Percentiles rank a stretch among this genome's conserved stretches.
phyloP scores from a whole-genome alignment of 148 eudicot genomes.

The Limonium bicolor region DNA sequence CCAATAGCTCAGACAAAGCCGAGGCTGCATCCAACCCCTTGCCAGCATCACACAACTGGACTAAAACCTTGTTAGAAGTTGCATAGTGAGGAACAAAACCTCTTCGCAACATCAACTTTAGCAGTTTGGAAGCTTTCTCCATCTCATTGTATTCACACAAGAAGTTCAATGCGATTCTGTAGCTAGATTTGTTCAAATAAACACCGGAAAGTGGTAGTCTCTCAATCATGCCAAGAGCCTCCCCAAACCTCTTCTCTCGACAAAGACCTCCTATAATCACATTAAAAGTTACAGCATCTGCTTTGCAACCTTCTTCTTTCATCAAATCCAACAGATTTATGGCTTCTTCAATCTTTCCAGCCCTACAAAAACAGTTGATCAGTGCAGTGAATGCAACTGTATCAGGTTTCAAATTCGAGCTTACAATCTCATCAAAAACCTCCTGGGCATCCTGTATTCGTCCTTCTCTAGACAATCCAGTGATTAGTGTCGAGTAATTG shows the following conservation, averaged over 20 bases:
- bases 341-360: constrained; percentile 42
- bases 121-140: constrained; percentile 41
- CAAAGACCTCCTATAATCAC: constrained; percentile 58
- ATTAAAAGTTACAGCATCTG: constrained; percentile 60
- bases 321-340: constrained; percentile 51
- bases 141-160: constrained; percentile 43
- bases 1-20: constrained; percentile 37
- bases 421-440: constrained; percentile 50
- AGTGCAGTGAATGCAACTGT: constrained; percentile 64
- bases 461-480: constrained; percentile 70
- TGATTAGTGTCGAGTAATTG: constrained; percentile 66
- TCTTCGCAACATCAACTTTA: constrained; percentile 65
- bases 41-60: constrained; percentile 53
- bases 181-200: constrained; percentile 44
- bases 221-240: constrained; percentile 72
- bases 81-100: constrained; percentile 77
- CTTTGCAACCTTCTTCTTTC: constrained; percentile 48
- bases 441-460: constrained; percentile 49
- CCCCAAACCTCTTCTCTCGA: constrained; percentile 32
- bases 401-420: constrained; percentile 53
- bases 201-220: constrained; percentile 54
- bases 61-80: constrained; percentile 63
- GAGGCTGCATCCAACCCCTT: constrained; percentile 41
- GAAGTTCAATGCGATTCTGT: constrained; percentile 47
- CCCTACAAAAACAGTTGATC: constrained; percentile 54